Evolutionary conservation across 1,284 basidiomycete genomes (phyloP).

Genomic region (Cryptococcus floricola): DNA sequence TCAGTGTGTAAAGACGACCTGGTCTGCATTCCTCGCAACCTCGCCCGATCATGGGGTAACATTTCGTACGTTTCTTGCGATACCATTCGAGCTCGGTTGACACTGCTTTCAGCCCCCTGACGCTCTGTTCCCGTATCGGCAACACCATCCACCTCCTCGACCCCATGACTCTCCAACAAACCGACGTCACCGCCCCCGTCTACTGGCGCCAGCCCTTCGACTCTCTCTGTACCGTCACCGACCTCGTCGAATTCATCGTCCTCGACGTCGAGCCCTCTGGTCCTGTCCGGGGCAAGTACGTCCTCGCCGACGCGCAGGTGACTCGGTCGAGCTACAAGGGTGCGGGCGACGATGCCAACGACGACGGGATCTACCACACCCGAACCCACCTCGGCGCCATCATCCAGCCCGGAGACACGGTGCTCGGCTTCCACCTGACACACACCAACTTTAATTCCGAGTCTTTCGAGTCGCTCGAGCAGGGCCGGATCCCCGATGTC

Average conservation of each 20-base stretch:
- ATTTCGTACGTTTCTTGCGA: constrained; percentile 56
- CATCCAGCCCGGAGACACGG: constrained; percentile 91
- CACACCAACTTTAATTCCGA: constrained; percentile 91
- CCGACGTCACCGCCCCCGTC: constrained; percentile 72
- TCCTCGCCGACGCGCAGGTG: constrained; percentile 91
- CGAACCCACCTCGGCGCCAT: constrained; percentile 94
- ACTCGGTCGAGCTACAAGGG: constrained; percentile 67
- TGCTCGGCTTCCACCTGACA: constrained; percentile 82
- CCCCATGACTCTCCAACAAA: constrained; percentile 75
- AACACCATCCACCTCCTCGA: constrained; percentile 90
- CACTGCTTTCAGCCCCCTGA: constrained; percentile 58
- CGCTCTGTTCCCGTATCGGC: constrained; percentile 84
- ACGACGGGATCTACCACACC: constrained; percentile 86
- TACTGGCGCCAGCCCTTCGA: constrained; percentile 92
- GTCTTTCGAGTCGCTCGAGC: constrained; percentile 70
- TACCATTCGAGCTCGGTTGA: not conserved
- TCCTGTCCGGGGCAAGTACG: constrained; percentile 65
- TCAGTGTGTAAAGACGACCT: constrained; percentile 98
- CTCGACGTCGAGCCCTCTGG: constrained; percentile 87
- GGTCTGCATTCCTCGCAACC: constrained; percentile 78
- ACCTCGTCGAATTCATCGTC: constrained; percentile 91
- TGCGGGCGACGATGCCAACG: constrained; percentile 42
- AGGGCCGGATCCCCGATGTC: constrained; percentile 80
- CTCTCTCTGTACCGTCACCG: constrained; percentile 71
- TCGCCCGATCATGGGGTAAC: constrained; percentile 77